Percentiles rank a stretch among this genome's conserved stretches.
These are phyloP conservation scores for Kodamaea leandrae DNA, from an alignment of 805 yeast genomes.

Conservation along the genomic window DNA sequence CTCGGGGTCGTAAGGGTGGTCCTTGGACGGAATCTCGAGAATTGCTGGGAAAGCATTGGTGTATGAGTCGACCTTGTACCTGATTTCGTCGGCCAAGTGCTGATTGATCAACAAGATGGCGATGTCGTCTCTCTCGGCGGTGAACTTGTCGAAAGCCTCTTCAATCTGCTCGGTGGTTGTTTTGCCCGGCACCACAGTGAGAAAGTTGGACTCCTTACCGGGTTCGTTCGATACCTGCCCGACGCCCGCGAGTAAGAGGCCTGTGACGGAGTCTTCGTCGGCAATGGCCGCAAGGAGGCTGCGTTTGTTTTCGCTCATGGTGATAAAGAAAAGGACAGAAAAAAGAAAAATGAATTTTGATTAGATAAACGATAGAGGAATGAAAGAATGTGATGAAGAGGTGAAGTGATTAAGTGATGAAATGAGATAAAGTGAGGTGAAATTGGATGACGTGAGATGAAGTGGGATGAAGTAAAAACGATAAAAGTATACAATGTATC, in stretches of 20 bases:
- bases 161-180: conserved; percentile 76
- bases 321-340: conserved; percentile 3
- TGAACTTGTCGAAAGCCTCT: conserved; percentile 70
- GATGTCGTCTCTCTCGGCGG: conserved; percentile 72
- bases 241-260: conserved; percentile 89
- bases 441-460: no score
- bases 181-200: conserved; percentile 70
- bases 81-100: conserved; percentile 87
- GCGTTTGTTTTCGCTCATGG: conserved; percentile 51
- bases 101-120: conserved; percentile 93
- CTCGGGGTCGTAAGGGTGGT: conserved; percentile 98
- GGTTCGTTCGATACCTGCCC: conserved; percentile 73
- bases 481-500: no score
- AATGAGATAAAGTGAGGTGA: no score
- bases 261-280: conserved; percentile 97
- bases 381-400: no score
- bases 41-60: conserved; percentile 94
- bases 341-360: no score
- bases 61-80: conserved; percentile 77
- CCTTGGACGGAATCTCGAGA: conserved; percentile 95
- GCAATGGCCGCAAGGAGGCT: conserved; percentile 90
- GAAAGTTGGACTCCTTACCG: conserved; percentile 75
- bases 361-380: no score
- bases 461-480: no score
- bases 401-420: no score